Base-by-base conservation (phyloP, 1,284 basidiomycete genomes). In the Malassezia japonica region DNA sequence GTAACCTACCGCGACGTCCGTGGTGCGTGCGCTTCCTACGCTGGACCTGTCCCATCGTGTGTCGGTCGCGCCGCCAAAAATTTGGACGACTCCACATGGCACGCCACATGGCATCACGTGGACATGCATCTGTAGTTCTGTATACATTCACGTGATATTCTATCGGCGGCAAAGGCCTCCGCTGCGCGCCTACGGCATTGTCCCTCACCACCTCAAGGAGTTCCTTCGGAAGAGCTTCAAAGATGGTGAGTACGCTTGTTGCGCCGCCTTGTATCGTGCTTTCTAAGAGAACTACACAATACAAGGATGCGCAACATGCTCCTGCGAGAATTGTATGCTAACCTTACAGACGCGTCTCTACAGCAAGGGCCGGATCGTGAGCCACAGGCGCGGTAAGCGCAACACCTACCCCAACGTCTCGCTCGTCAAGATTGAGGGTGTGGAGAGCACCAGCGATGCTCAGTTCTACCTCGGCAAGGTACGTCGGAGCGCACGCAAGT, bases 381-480 rank as follows among this genome's bases (percentile, higher is more conserved):
- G 90, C 67, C 88, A 94, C 87, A 92, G 96, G 81, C 87, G 94
- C 68, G 89, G 87, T 69, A 96, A 96, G 81, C 85, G 88, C 76
- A 95, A 94, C 81, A 81, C 85, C 61, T 81, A 84, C 74, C 89
- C 89, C 74, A 92, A 92, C 81, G 94, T 90, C 63, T 87, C 89
- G 55, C 64, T 98, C 70, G 78, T 98, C 74, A 87, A 92, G 78
- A 89, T 98, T 75, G 92, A 98, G 79, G 92, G 92, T 75, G 91
- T 96, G 53, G 82, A 83, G 68, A 84, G 79, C 71, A 87, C 89
- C 78, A 83, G 94, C 79, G 90, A 94, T 70, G 88, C 91, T 46
- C 85, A 91, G 76, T 92, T 90, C 78, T 98, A 98, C 81, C 83
- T 96, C 60, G 94, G 92, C 76, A 98, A 98, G 85, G 89, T 94